These are phyloP conservation scores for Pseudogymnoascus sp. DNA, from an alignment of 2,329 filamentous ascomycete genomes.

Conservation along the genomic window DNA sequence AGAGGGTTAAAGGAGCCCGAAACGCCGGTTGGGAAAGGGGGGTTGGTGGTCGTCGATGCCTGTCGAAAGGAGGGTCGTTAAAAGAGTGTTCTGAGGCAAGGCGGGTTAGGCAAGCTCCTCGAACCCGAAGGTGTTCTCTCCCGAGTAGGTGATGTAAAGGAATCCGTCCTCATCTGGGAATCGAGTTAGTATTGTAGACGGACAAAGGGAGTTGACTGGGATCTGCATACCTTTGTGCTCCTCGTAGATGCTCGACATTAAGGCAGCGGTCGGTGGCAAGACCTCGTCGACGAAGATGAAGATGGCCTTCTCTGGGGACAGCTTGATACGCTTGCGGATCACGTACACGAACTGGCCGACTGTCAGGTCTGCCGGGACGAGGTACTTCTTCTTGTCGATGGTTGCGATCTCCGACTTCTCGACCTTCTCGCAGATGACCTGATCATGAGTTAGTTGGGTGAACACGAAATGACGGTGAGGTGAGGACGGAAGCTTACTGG, in stretches of 20 bases:
- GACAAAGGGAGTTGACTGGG: background rate
- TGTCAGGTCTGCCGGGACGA: constrained; percentile 93
- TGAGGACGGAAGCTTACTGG: constrained; percentile 55
- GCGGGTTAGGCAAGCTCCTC: constrained; percentile 24
- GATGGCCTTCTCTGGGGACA: constrained; percentile 98
- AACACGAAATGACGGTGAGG: constrained; percentile 26
- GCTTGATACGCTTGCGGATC: constrained; percentile 99
- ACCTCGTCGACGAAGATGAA: constrained; percentile 99
- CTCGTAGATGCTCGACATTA: constrained; percentile 99
- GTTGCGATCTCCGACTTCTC: constrained; percentile 99
- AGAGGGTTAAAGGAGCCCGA: background rate
- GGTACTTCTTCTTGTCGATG: constrained; percentile 99
- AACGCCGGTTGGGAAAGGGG: constrained; percentile 1
- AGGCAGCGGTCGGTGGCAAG: constrained; percentile 86
- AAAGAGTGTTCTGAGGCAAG: background rate
- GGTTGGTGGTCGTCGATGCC: constrained; percentile 1
- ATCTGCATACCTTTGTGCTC: constrained; percentile 65
- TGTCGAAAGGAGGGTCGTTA: constrained; percentile 9
- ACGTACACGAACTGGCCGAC: constrained; percentile 99
- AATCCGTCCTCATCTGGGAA: constrained; percentile 59
- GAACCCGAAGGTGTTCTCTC: constrained; percentile 94
- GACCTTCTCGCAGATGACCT: constrained; percentile 99
- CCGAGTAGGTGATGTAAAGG: constrained; percentile 98
- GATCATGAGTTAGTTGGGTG: constrained; percentile 19
- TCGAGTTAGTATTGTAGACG: background rate